These are phyloP conservation scores for Gossypium raimondii DNA, from an alignment of 345 rosid genomes.

Conservation along the genomic window DNA sequence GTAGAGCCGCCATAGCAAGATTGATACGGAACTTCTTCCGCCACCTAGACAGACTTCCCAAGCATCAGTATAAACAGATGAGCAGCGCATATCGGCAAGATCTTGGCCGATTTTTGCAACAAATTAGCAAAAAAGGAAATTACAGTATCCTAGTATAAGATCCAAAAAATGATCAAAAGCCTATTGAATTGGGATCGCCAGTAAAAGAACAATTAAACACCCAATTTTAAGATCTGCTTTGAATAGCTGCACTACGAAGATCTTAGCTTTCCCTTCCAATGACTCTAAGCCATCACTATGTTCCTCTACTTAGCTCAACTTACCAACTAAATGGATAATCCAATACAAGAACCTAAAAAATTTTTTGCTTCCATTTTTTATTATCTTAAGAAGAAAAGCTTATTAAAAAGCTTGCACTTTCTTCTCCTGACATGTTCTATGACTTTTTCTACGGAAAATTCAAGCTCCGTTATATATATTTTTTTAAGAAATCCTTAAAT, in stretches of 20 bases:
- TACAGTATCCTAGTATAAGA: neutral
- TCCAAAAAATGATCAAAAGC: neutral
- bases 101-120: neutral
- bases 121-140: neutral
- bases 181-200: neutral
- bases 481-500: no score
- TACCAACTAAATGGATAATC: neutral
- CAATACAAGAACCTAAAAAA: neutral
- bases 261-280: conserved; percentile 2
- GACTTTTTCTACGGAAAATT: no score
- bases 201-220: neutral
- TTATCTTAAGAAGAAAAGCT: neutral
- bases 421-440: no score
- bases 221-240: neutral
- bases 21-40: neutral
- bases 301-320: neutral
- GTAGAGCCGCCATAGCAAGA: neutral
- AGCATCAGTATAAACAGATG: conserved; percentile 1
- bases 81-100: neutral
- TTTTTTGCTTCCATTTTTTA: neutral
- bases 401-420: neutral
- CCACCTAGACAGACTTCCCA: neutral
- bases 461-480: no score
- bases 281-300: neutral
- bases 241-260: neutral